Base-by-base conservation (phyloP, 805 yeast genomes). In the Kazachstania taianensis region DNA sequence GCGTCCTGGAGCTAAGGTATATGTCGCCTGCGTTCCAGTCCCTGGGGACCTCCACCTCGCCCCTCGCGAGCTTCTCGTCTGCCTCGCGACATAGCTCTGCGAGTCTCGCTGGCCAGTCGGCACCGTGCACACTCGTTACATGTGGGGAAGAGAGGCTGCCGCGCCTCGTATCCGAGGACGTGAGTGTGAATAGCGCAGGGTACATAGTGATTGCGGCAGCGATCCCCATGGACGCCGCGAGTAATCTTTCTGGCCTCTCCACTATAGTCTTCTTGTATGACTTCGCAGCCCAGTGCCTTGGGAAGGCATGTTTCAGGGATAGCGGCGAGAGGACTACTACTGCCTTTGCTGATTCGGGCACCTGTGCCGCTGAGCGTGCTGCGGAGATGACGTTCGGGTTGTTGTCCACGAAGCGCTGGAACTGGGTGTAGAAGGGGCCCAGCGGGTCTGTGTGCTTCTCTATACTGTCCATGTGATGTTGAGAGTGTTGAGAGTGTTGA, bases 1-100 rank as follows among this genome's bases (percentile, higher is more conserved):
- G 54, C 0, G 94, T 78, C 15, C 67, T 70, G 14, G 77, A 73
- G 3, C 78, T 72, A 35, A 83, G 52, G 52, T 83, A 83, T 22
- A 84, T 81, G 50, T 83, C 94, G 10, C 92, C 92, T 2, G 81
- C 69, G 40, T 81, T 81, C 94, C 94, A 83, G 26, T 70, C 72
- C 5, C 71, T 78, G 1, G 94, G 94, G 2, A 82, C 85, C 55
- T 83, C 94, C 3, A 82, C 47, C 47, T 73, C 63, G 14, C 73
- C 71, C 1, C 63, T 56, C 7, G 56, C 57, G 29, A 81, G 61
- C 50, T 76, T 76, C 1, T 52, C 64, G 31, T 69, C 70, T n/a
- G 83, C 72, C 18, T 68, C 73, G 14, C 63, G 51, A 52, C 92
- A 81, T 14, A 81, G 53, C 35, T 72, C 69, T 38, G 68, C 60